Evolutionary conservation across 1,284 basidiomycete genomes (phyloP).

Genomic region (Tremellales sp.): DNA sequence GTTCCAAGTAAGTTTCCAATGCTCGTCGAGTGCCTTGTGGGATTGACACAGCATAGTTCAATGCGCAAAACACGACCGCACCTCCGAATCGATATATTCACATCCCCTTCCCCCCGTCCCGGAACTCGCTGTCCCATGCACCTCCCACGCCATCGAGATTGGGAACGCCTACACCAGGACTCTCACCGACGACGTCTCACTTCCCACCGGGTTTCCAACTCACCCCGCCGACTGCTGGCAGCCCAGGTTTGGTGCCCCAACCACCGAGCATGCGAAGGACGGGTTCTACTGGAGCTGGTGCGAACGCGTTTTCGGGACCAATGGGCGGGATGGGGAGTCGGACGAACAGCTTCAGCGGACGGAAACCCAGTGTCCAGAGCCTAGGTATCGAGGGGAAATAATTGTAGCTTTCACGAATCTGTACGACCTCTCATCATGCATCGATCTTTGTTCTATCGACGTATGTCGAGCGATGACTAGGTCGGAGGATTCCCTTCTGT

Average conservation of each 20-base stretch:
- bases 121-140: slow-evolving; percentile 7
- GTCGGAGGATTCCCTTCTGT: neutral
- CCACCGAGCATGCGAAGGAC: slow-evolving; percentile 4
- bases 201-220: slow-evolving; percentile 1
- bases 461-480: neutral
- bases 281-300: slow-evolving; percentile 5
- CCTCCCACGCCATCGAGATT: slow-evolving; percentile 15
- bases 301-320: slow-evolving; percentile 25
- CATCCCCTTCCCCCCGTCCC: slow-evolving; percentile 27
- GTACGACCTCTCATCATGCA: neutral
- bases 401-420: neutral
- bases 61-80: slow-evolving; percentile 18
- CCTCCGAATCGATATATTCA: slow-evolving; percentile 24
- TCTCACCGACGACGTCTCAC: neutral
- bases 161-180: neutral
- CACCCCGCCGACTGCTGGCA: neutral
- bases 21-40: neutral
- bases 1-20: slow-evolving; percentile 62
- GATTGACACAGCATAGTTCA: neutral
- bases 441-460: neutral
- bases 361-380: neutral
- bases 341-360: neutral
- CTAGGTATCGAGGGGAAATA: neutral
- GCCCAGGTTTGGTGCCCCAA: neutral
- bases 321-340: slow-evolving; percentile 14